Conservation (phyloP, 768 basidiomycete genomes). For the Dictyophora rubrovolvata region DNA sequence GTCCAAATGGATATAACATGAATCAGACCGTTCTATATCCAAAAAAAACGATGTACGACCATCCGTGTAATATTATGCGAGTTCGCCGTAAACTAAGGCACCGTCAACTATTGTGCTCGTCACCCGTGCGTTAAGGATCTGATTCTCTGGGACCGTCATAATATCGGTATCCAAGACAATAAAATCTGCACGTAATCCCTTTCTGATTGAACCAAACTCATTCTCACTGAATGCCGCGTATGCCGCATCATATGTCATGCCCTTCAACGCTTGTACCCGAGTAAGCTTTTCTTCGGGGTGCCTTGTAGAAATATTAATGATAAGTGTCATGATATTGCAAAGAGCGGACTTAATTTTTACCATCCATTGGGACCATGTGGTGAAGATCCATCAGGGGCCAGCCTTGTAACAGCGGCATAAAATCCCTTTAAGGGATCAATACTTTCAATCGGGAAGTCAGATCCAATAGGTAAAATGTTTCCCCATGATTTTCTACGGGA, state of each 20-base stretch:
- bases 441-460: slow-evolving; percentile 89
- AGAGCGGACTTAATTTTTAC: slow-evolving; percentile 30
- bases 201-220: slow-evolving; percentile 55
- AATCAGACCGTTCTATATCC: neutral
- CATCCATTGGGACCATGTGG: slow-evolving; percentile 82
- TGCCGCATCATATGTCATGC: slow-evolving; percentile 87
- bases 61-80: neutral
- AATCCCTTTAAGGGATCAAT: slow-evolving; percentile 86
- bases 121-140: slow-evolving; percentile 59
- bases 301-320: slow-evolving; percentile 36
- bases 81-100: slow-evolving; percentile 46
- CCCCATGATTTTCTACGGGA: slow-evolving; percentile 36
- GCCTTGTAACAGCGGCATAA: slow-evolving; percentile 76
- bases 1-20: neutral
- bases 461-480: slow-evolving; percentile 65
- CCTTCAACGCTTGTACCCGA: slow-evolving; percentile 72
- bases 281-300: slow-evolving; percentile 67
- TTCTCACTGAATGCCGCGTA: slow-evolving; percentile 77
- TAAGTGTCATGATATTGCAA: neutral
- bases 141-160: slow-evolving; percentile 47
- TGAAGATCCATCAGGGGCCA: slow-evolving; percentile 59
- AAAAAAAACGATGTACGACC: too few relatives aligned
- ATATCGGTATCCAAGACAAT: slow-evolving; percentile 76
- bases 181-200: slow-evolving; percentile 82
- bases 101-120: slow-evolving; percentile 71